phyloP scores from a whole-genome alignment of 345 rosid species.

The Pugionium dolabratum region DNA sequence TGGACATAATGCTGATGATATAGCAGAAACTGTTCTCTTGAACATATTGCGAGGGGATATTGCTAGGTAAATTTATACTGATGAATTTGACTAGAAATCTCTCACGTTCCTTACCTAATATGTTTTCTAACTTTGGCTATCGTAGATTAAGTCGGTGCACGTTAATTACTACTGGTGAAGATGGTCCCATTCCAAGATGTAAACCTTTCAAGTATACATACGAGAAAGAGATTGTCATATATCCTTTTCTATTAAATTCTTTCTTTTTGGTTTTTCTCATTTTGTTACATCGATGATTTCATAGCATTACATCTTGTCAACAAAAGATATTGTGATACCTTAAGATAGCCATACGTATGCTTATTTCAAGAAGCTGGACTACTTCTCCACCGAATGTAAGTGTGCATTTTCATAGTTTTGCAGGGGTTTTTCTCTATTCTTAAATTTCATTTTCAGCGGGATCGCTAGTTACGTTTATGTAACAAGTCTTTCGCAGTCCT shows the following conservation, averaged over 20 bases:
- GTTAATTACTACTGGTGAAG: constrained; percentile 87
- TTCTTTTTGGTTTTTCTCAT: no score
- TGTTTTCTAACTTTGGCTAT: background rate
- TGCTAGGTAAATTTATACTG: constrained; percentile 57
- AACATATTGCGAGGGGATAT: constrained; percentile 92
- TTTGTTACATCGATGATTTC: background rate
- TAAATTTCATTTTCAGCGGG: background rate
- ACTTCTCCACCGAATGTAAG: constrained; percentile 99
- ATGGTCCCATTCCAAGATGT: constrained; percentile 95
- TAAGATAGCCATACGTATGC: constrained; percentile 77
- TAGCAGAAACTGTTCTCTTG: constrained; percentile 90
- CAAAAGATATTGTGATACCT: constrained; percentile 41
- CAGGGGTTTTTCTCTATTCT: background rate
- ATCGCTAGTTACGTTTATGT: background rate
- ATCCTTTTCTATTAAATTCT: constrained; percentile 48
- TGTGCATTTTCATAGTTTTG: background rate
- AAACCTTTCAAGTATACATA: constrained; percentile 94
- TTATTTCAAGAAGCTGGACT: constrained; percentile 93
- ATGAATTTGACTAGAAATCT: no score
- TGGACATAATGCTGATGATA: constrained; percentile 97
- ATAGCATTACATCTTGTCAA: no score
- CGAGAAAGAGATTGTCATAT: constrained; percentile 97
- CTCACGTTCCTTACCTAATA: background rate
- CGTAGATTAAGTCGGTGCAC: constrained; percentile 88
- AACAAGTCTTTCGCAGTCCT: background rate